Base-by-base conservation (phyloP, 306 rosid species). In the Phaseolus lunatus region DNA sequence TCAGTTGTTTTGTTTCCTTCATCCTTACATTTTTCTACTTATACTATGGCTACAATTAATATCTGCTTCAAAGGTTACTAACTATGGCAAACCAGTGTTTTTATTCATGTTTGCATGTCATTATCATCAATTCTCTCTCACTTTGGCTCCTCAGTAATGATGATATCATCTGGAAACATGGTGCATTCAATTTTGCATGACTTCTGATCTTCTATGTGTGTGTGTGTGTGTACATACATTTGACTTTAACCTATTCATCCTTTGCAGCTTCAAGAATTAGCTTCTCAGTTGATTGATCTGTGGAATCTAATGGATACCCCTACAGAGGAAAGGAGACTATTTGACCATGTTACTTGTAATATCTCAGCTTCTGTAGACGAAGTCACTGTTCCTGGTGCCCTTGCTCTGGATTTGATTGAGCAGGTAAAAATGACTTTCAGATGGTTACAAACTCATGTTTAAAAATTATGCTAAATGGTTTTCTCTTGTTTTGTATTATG, bases 291-390 rank as follows among this genome's bases (percentile, higher is more conserved):
- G 47, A 84, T 94, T 78, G 96, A 91, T 89, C 87, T 94, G 39
- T 94, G 98, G 98, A 90, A 94, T 91, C 90, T 94, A 86, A 94
- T 94, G 98, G 98, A 94, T 82, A 91, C 97, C 29, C 86, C 97
- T 49, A 64, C 37, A 5, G 96, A 90, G 63, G 98, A 94, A 84
- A 88, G 98, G 81, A 83, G 85, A 44, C 86, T 90, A 24, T 94
- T 91, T 83, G 94, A 91, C 64, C 96, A 94, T 81, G 92, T 94
- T 43, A 94, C 98, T 3, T 91, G 96, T 77, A 94, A 94, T 77
- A 91, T 88, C 53, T 94, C 94, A 37, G 88, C 91, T 76, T 84
- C 94, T 19, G 98, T 88, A 15, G 94, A 94, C 79, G 96, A 94
- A 85, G 98, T 94, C 81, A 88, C 89, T 6, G 90, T 91, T 77